Evolutionary conservation across 2,329 filamentous ascomycete genomes (phyloP).

Genomic region (Phialophora tarda): DNA sequence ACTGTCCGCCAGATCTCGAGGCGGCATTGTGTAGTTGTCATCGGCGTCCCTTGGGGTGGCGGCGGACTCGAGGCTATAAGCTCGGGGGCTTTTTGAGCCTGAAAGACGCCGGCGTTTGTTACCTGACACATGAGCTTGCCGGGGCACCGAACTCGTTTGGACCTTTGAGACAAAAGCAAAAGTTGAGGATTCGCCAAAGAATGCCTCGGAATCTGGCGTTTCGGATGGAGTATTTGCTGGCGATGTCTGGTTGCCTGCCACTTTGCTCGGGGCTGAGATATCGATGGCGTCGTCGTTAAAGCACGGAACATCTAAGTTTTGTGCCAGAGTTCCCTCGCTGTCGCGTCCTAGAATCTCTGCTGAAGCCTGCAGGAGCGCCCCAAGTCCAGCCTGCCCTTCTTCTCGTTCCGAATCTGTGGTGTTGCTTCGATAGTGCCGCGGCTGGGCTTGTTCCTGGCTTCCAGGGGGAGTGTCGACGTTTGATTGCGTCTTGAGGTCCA

Average conservation of each 20-base stretch:
- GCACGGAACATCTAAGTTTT: neutral
- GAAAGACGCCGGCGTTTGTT: neutral
- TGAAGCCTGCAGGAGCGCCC: neutral
- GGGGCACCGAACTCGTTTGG: neutral
- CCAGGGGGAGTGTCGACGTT: neutral
- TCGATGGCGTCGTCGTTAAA: neutral
- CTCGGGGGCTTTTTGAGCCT: neutral
- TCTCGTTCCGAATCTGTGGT: neutral
- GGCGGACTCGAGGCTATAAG: neutral
- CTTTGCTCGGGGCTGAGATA: neutral
- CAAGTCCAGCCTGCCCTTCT: neutral
- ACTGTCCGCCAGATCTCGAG: conserved; percentile 6
- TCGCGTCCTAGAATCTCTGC: neutral
- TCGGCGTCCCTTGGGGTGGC: conserved; percentile 4
- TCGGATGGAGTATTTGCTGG: neutral
- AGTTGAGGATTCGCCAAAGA: neutral
- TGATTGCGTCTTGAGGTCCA: neutral
- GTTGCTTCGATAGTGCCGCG: neutral
- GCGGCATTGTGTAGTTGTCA: neutral
- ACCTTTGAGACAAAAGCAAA: neutral
- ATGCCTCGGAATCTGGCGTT: neutral
- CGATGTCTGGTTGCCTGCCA: neutral
- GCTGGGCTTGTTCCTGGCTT: neutral
- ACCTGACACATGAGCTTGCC: neutral
- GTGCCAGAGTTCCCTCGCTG: neutral